These are phyloP conservation scores for Phlegmacium glaucopus DNA, from an alignment of 768 basidiomycete genomes.

Conservation along the genomic window DNA sequence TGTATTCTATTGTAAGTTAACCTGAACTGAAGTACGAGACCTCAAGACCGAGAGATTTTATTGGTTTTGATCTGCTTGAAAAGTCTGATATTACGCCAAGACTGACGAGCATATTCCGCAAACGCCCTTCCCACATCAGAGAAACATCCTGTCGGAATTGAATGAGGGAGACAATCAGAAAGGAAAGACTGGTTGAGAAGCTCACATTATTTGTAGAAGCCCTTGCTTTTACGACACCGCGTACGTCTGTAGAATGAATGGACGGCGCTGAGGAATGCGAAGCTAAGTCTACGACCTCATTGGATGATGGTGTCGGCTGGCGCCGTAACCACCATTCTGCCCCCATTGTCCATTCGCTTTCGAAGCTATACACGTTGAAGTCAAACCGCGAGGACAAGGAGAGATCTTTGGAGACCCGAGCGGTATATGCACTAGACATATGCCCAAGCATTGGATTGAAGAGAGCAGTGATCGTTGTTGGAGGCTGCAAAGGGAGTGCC, in stretches of 20 bases:
- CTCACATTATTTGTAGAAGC: conserved; percentile 87
- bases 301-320: conserved; percentile 31
- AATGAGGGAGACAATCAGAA: background rate
- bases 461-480: conserved; percentile 90
- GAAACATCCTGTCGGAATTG: conserved; percentile 65
- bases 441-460: conserved; percentile 98
- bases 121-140: conserved; percentile 89
- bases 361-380: conserved; percentile 96
- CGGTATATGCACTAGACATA: conserved; percentile 86
- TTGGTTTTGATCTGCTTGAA: conserved; percentile 79
- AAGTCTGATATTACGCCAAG: conserved; percentile 91
- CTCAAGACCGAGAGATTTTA: conserved; percentile 88
- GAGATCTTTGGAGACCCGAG: conserved; percentile 81
- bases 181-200: conserved; percentile 4
- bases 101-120: conserved; percentile 86
- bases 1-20: conserved; percentile 8
- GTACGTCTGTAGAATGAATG: conserved; percentile 38
- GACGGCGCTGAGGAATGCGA: conserved; percentile 6
- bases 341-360: conserved; percentile 94
- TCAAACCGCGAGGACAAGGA: conserved; percentile 89
- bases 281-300: conserved; percentile 13
- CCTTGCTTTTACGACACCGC: conserved; percentile 85
- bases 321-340: conserved; percentile 94
- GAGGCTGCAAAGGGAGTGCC: conserved; percentile 62
- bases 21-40: conserved; percentile 86